These are phyloP conservation scores for Rhododendron henanense DNA, from an alignment of 148 eudicot species.

Conservation along the genomic window DNA sequence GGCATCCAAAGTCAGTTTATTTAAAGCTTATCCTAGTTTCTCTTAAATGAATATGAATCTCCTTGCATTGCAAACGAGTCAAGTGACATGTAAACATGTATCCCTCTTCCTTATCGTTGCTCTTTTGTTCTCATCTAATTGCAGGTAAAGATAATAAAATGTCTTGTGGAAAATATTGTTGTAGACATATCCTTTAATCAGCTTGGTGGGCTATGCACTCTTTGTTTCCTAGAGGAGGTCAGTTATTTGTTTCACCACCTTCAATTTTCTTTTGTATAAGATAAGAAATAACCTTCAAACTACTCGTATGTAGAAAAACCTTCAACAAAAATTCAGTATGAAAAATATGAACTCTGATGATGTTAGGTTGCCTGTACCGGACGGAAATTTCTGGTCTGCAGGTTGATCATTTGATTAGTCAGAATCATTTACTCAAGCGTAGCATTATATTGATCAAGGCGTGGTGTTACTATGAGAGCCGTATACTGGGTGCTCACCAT, in stretches of 20 bases:
- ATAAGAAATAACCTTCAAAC: neutral
- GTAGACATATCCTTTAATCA: slow-evolving; percentile 84
- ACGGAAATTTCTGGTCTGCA: slow-evolving; percentile 21
- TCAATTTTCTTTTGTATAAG: neutral
- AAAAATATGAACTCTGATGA: neutral
- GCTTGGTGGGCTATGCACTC: slow-evolving; percentile 80
- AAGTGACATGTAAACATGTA: neutral
- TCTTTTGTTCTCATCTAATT: slow-evolving; percentile 14
- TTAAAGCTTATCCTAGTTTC: neutral
- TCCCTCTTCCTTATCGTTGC: neutral
- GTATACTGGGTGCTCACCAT: slow-evolving; percentile 96
- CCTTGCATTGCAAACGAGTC: neutral
- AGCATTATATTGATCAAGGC: slow-evolving; percentile 94
- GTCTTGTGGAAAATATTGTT: slow-evolving; percentile 73
- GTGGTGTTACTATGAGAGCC: slow-evolving; percentile 98
- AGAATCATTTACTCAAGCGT: slow-evolving; percentile 86
- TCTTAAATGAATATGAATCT: neutral
- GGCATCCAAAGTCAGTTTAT: neutral
- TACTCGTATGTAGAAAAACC: neutral
- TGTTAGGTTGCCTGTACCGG: neutral
- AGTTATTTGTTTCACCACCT: slow-evolving; percentile 9
- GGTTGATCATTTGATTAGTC: slow-evolving; percentile 81
- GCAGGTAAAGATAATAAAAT: slow-evolving; percentile 74
- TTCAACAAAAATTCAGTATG: neutral
- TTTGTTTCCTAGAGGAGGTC: slow-evolving; percentile 81